Base-by-base conservation (phyloP, 1,284 basidiomycete genomes). In the Chondrostereum purpureum region DNA sequence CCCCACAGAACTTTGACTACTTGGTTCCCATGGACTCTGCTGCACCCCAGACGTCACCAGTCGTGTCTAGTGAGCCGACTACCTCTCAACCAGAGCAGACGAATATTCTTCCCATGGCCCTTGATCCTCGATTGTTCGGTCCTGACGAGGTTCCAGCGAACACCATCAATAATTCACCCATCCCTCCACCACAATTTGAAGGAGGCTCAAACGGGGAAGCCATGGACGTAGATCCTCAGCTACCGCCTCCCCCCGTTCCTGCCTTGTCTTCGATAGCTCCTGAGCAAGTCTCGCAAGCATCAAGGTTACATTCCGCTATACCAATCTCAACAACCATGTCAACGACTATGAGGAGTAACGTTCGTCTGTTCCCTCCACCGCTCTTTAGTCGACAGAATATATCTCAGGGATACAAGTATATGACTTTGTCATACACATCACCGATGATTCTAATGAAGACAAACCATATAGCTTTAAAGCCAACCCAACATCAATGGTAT, bases 391-490 rank as follows among this genome's bases (percentile, higher is more conserved):
- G 89, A 21, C 83, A 89, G 52, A 70, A 70, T 0, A 76, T 92
- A 35, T 79, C 89, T 17, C 81, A 87, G 51, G 77, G 76, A 42
- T 93, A 92, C 68, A 84, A 82, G 89, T 89, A 43, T 16, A 37
- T 35, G 4, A 20, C 11, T 21, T 16, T 24, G 41, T 23, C 31
- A n/a, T 34, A 17, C 10, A n/a, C n/a, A 10, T 18, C 13, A 36
- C 20, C 33, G 10, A 23, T 16, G n/a, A n/a, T n/a, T n/a, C n/a
- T n/a, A n/a, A n/a, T n/a, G n/a, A n/a, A n/a, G n/a, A n/a, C n/a
- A n/a, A n/a, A n/a, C n/a, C n/a, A n/a, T n/a, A n/a, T 50, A 92
- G 90, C 50, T 90, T 85, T 67, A 88, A 84, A 55, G 69, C 80
- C 11, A 91, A 88, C 55, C 69, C 81, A 5, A 78, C 83, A 5